Percentiles rank a stretch among this genome's conserved stretches.
Conservation (phyloP, 1,139 yeast genomes). For the Sugiyamaella grinbergsii region DNA sequence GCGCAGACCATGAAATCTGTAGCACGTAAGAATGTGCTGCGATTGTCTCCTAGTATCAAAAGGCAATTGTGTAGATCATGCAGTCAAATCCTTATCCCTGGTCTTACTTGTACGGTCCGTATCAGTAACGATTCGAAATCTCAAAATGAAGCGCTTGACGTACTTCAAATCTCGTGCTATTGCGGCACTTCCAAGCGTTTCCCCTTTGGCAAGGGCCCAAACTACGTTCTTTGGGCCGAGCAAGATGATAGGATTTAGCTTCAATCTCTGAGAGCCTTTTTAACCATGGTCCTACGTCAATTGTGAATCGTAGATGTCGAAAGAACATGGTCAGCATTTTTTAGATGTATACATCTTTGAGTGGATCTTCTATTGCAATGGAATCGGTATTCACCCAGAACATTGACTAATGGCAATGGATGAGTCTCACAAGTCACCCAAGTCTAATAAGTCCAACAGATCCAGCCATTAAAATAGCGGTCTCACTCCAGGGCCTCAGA, state of each 20-base stretch:
- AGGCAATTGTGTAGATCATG: conserved; percentile 65
- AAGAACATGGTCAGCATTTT: no score
- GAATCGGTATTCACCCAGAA: no score
- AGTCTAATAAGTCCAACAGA: no score
- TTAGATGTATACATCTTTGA: no score
- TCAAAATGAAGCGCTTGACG: conserved; percentile 38
- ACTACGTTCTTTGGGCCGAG: conserved; percentile 38
- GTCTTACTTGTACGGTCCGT: conserved; percentile 46
- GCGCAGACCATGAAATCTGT: conserved; percentile 45
- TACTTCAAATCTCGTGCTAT: conserved; percentile 37
- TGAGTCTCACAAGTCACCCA: no score
- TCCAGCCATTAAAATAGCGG: no score
- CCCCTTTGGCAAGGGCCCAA: conserved; percentile 45
- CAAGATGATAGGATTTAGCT: background rate
- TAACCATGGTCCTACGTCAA: no score
- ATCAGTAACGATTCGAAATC: conserved; percentile 38
- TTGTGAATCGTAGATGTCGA: no score
- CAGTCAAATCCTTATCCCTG: conserved; percentile 51
- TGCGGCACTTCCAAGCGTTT: conserved; percentile 47
- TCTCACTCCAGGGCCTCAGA: no score
- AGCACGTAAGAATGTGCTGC: conserved; percentile 63
- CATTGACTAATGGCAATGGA: no score
- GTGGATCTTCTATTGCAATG: no score
- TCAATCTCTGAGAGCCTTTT: background rate
- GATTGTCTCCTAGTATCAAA: conserved; percentile 62